Conservation (phyloP, 2,329 filamentous ascomycete species). For the Fusarium sp. region DNA sequence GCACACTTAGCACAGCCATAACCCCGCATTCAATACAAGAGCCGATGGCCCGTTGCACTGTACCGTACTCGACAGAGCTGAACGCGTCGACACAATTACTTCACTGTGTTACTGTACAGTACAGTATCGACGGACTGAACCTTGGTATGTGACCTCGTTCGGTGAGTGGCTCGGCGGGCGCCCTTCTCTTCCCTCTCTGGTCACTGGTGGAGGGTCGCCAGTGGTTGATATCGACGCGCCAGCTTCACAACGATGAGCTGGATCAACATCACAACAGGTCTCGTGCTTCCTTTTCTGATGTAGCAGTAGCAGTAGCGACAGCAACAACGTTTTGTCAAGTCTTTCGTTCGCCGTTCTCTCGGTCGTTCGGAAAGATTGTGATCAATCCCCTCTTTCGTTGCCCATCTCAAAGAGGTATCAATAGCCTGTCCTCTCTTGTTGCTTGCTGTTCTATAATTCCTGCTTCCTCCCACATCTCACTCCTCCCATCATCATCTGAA, state of each 20-base stretch:
- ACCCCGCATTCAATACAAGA: constrained; percentile 33
- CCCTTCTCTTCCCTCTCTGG: constrained; percentile 31
- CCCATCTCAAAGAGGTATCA: constrained; percentile 29
- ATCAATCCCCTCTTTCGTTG: constrained; percentile 17
- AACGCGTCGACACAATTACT: constrained; percentile 19
- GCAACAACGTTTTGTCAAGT: background rate
- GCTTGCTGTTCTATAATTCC: constrained; percentile 31
- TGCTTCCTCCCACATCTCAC: constrained; percentile 32
- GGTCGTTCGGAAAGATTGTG: constrained; percentile 34
- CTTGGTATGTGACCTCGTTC: constrained; percentile 41
- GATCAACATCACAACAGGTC: constrained; percentile 45
- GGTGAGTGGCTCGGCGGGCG: constrained; percentile 42
- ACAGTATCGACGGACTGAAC: constrained; percentile 36
- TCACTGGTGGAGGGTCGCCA: constrained; percentile 49
- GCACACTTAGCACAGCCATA: background rate
- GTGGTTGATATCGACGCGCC: constrained; percentile 44
- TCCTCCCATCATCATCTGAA: constrained; percentile 21
- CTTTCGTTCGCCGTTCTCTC: constrained; percentile 30
- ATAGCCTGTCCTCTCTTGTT: constrained; percentile 20
- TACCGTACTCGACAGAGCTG: constrained; percentile 2
- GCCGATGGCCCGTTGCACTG: constrained; percentile 15
- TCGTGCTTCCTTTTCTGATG: constrained; percentile 34
- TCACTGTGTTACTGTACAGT: constrained; percentile 21
- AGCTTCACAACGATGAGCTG: constrained; percentile 33
- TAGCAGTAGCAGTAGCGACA: constrained; percentile 26